Conservation (phyloP, 805 yeast species). For the Saccharomycopsis sp. region DNA sequence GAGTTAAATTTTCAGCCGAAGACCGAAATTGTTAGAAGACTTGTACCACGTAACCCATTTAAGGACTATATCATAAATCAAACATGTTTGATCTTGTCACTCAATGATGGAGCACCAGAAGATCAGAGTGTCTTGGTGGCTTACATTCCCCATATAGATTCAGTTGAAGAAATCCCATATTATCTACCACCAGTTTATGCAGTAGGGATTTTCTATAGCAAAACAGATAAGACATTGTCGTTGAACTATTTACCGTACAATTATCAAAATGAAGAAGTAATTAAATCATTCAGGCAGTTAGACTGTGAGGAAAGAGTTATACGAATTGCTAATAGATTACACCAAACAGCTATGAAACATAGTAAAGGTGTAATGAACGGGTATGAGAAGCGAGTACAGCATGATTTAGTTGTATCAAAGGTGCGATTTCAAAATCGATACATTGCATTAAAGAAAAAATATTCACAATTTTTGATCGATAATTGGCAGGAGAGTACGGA, state of each 20-base stretch:
- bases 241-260: slow-evolving; percentile 69
- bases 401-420: slow-evolving; percentile 79
- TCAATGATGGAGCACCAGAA: slow-evolving; percentile 20
- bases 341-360: slow-evolving; percentile 77
- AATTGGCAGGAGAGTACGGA: slow-evolving; percentile 93
- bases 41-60: slow-evolving; percentile 87
- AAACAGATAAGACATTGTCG: slow-evolving; percentile 39
- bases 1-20: slow-evolving; percentile 30
- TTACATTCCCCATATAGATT: slow-evolving; percentile 69
- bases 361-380: slow-evolving; percentile 79
- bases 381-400: slow-evolving; percentile 80
- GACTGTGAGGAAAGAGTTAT: slow-evolving; percentile 54
- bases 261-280: slow-evolving; percentile 25
- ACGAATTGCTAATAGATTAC: slow-evolving; percentile 73
- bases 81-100: slow-evolving; percentile 55
- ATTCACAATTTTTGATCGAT: slow-evolving; percentile 67
- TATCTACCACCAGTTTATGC: slow-evolving; percentile 83
- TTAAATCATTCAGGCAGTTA: slow-evolving; percentile 28
- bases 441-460: slow-evolving; percentile 70
- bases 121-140: slow-evolving; percentile 47
- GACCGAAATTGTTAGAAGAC: slow-evolving; percentile 63
- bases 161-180: slow-evolving; percentile 63
- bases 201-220: slow-evolving; percentile 58
- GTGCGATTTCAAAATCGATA: slow-evolving; percentile 79
- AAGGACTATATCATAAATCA: slow-evolving; percentile 81